Percentiles rank a stretch among this genome's conserved stretches.
These are phyloP conservation scores for Phallus indusiatus DNA, from an alignment of 768 basidiomycete genomes.

Conservation along the genomic window DNA sequence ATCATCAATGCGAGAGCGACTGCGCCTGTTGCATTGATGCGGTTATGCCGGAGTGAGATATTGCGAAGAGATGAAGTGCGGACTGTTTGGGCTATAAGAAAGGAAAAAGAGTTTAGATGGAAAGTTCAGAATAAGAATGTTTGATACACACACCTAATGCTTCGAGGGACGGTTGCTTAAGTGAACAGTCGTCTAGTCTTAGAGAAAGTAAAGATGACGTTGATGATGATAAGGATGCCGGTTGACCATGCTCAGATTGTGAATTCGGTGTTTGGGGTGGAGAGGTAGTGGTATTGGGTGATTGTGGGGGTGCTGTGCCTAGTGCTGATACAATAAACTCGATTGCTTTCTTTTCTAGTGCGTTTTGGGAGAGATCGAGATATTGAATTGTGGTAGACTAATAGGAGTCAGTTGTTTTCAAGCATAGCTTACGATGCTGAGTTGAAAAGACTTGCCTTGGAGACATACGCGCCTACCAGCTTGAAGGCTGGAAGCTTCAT, in stretches of 20 bases:
- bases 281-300: conserved; percentile 7
- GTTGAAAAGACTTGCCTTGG: no score
- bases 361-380: conserved; percentile 83
- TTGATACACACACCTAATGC: conserved; percentile 51
- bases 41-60: conserved; percentile 84
- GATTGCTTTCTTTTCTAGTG: conserved; percentile 72
- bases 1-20: conserved; percentile 95
- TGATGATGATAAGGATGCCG: background rate
- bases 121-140: background rate
- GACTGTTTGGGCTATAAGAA: conserved; percentile 63
- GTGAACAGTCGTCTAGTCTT: conserved; percentile 78
- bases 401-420: background rate
- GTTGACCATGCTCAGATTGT: conserved; percentile 24
- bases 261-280: conserved; percentile 29
- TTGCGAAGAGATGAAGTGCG: conserved; percentile 79
- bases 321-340: conserved; percentile 75
- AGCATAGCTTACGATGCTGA: conserved; percentile 24
- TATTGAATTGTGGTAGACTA: conserved; percentile 77
- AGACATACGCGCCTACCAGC: conserved; percentile 67
- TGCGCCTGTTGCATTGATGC: conserved; percentile 74
- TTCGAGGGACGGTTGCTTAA: conserved; percentile 70
- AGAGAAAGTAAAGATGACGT: conserved; percentile 48
- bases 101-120: no score
- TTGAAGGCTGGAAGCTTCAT: conserved; percentile 72
- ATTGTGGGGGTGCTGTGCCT: conserved; percentile 21